A percentile compares a stretch with the other conserved stretches of the same genome.
These are phyloP conservation scores for Hippophae rhamnoides DNA, from an alignment of 306 rosid species.

Conservation along the genomic window DNA sequence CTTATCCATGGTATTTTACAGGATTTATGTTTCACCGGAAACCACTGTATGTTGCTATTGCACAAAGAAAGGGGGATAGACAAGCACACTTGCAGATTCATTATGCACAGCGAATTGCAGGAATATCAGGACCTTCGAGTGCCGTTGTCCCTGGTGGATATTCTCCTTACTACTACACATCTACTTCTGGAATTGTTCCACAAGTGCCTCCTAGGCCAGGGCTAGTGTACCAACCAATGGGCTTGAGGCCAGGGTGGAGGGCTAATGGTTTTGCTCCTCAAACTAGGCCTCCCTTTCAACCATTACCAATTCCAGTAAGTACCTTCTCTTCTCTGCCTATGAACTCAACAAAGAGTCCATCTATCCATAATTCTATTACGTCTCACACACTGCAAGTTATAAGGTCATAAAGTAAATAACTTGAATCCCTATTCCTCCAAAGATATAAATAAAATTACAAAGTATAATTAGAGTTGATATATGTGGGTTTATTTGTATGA, in stretches of 20 bases:
- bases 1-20: conserved; percentile 21
- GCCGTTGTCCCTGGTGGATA: conserved; percentile 57
- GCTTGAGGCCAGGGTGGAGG: conserved; percentile 55
- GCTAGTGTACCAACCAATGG: conserved; percentile 48
- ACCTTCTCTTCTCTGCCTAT: conserved; percentile 27
- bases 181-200: conserved; percentile 47
- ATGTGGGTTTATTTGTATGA: conserved; percentile 1
- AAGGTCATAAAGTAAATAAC: background rate
- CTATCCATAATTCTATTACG: background rate
- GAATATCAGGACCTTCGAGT: conserved; percentile 49
- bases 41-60: conserved; percentile 75
- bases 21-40: conserved; percentile 73
- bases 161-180: conserved; percentile 59
- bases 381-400: no score
- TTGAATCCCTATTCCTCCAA: no score
- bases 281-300: conserved; percentile 52
- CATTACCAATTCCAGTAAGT: conserved; percentile 33
- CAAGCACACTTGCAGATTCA: conserved; percentile 59
- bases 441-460: background rate
- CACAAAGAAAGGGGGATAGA: conserved; percentile 88
- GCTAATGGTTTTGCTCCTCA: conserved; percentile 47
- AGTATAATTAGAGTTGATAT: background rate
- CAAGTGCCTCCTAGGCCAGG: conserved; percentile 50
- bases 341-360: background rate
- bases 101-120: conserved; percentile 46